Base-by-base conservation (phyloP, 768 basidiomycete genomes). In the Boletus subcaerulescens region DNA sequence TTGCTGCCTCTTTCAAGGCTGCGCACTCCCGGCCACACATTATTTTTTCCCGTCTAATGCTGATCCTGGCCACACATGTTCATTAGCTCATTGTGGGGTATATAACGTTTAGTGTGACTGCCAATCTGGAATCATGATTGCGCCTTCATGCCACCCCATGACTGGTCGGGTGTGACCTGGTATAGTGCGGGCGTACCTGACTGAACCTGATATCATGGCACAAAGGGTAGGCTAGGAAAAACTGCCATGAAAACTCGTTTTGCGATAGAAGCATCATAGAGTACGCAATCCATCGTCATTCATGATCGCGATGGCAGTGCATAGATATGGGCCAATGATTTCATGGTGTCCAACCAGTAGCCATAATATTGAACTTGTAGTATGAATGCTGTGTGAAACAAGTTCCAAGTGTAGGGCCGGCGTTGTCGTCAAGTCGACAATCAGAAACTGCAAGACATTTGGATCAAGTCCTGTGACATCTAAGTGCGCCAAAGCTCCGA, bases 41-140 rank as follows among this genome's bases (percentile, higher is more conserved):
- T 15, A 29, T 22, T 15, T 43, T 40, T 57, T 51, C 17, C 39
- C 7, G 26, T 42, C 41, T 22, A 44, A 11, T 47, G 53, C 38
- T 55, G 60, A 60, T 68, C 63, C 47, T 52, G 42, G 35, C 52
- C 39, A 55, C 33, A 41, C 48, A 59, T 49, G 55, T 63, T 22
- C 50, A 57, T 66, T 56, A 59, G 52, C 56, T 65, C 50, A 60
- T 57, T 68, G 61, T 32, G 66, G 59, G 54, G 64, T 56, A 64
- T 48, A 56, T 66, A 58, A 50, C 57, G 55, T 63, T 68, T 56
- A 48, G 42, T 47, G 20, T n/a, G 46, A 45, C 15, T 13, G 48
- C 44, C 47, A 52, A 68, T 68, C 55, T 31, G 55, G 64, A 43
- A 55, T 24, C 39, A 1, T 39, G 53, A 56, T 62, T 65, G 50